Percentiles rank a stretch among this genome's conserved stretches.
These are phyloP conservation scores for Arthrobotrys sinensis DNA, from an alignment of 2,329 filamentous ascomycete genomes.

Conservation along the genomic window DNA sequence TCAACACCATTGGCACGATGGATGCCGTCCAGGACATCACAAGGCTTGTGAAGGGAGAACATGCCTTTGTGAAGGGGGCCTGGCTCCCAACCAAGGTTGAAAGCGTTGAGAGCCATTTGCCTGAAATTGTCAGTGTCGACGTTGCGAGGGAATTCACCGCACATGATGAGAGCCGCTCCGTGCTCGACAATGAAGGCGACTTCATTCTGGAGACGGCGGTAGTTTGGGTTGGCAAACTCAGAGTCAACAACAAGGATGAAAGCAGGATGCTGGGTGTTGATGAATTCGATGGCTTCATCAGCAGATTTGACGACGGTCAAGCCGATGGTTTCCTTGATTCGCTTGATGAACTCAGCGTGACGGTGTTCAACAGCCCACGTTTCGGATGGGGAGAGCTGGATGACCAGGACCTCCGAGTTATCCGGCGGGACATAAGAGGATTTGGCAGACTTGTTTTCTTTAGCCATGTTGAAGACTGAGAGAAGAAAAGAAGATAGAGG, in stretches of 20 bases:
- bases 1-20: constrained; percentile 6
- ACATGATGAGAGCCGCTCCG: constrained; percentile 41
- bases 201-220: constrained; percentile 40
- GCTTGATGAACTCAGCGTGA: constrained; percentile 29
- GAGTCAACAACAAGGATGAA: constrained; percentile 42
- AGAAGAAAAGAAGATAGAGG: background rate
- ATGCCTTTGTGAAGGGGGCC: constrained; percentile 17
- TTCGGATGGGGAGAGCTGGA: constrained; percentile 24
- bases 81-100: constrained; percentile 43
- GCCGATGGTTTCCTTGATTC: constrained; percentile 13
- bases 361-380: background rate
- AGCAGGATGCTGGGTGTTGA: constrained; percentile 17
- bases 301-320: background rate
- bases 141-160: constrained; percentile 39
- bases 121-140: constrained; percentile 31
- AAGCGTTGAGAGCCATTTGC: constrained; percentile 36
- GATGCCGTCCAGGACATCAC: constrained; percentile 22
- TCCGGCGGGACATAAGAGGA: background rate
- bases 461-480: background rate
- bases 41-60: constrained; percentile 17
- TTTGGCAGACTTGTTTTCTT: background rate
- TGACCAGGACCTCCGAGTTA: constrained; percentile 27
- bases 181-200: constrained; percentile 27
- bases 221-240: constrained; percentile 17
- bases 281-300: constrained; percentile 1